Evolutionary conservation across 129 eudicot genomes (phyloP).

Genomic region (Erigeron canadensis): DNA sequence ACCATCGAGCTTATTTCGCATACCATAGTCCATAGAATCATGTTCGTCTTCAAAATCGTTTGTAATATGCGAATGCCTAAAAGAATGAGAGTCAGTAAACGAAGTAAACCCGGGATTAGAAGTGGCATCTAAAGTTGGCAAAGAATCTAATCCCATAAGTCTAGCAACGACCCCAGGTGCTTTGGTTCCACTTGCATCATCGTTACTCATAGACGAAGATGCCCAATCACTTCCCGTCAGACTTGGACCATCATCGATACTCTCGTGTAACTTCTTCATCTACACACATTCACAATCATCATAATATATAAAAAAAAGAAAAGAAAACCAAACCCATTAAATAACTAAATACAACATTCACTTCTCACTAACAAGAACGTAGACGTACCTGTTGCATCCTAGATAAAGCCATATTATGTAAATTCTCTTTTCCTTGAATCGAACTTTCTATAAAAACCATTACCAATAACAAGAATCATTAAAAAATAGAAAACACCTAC

Average conservation of each 20-base stretch:
- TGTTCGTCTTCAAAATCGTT: conserved; percentile 43
- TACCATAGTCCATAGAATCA: conserved; percentile 43
- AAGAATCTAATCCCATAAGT: conserved; percentile 93
- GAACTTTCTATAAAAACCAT: conserved; percentile 50
- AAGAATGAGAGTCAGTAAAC: conserved; percentile 47
- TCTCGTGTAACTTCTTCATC: conserved; percentile 49
- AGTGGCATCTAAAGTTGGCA: conserved; percentile 59
- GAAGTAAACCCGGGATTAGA: conserved; percentile 52
- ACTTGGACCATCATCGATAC: conserved; percentile 41
- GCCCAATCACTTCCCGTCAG: conserved; percentile 46
- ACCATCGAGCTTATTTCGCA: conserved; percentile 70
- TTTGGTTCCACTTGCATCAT: conserved; percentile 62
- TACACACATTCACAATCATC: conserved; percentile 29
- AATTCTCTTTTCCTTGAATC: conserved; percentile 69
- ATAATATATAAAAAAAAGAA: conserved; percentile 1
- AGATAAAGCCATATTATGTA: conserved; percentile 40
- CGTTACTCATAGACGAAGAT: conserved; percentile 49
- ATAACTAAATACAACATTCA: too few species aligned
- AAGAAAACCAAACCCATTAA: background rate
- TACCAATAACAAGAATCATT: background rate
- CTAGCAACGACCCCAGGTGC: conserved; percentile 99
- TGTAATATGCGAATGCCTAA: conserved; percentile 46
- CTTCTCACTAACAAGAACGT: too few species aligned
- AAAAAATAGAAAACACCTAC: background rate
- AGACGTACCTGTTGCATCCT: conserved; percentile 53